Conservation (phyloP, 345 rosid genomes). For the thale cress (Arabidopsis thaliana) region DNA sequence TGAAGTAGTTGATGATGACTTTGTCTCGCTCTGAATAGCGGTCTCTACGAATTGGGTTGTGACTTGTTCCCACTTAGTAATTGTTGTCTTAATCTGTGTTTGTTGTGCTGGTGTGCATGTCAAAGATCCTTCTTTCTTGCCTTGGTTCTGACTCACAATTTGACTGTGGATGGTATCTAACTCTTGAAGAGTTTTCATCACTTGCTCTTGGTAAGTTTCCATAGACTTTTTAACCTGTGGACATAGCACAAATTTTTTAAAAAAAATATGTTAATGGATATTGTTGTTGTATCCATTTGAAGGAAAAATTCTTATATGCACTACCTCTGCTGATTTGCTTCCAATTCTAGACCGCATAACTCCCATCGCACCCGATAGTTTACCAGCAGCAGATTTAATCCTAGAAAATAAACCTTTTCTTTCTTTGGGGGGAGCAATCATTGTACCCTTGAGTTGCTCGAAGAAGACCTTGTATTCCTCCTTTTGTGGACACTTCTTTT, state of each 20-base stretch:
- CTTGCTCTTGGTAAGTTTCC: constrained; percentile 28
- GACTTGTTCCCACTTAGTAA: constrained; percentile 43
- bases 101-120: constrained; percentile 20
- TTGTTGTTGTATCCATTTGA: not conserved
- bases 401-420: constrained; percentile 7
- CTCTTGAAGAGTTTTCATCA: constrained; percentile 32
- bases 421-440: constrained; percentile 4
- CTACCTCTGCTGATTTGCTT: constrained; percentile 38
- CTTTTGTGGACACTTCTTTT: constrained; percentile 41
- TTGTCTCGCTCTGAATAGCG: constrained; percentile 21
- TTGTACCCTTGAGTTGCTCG: constrained; percentile 37
- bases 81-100: constrained; percentile 30
- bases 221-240: not conserved
- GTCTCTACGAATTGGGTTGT: constrained; percentile 44
- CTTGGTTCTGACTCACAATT: constrained; percentile 23
- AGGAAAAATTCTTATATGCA: not conserved
- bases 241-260: not conserved
- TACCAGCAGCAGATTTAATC: constrained; percentile 18
- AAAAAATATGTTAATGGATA: not conserved
- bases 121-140: constrained; percentile 20
- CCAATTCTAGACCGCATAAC: constrained; percentile 29
- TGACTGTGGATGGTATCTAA: constrained; percentile 29
- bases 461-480: constrained; percentile 40
- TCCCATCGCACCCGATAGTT: constrained; percentile 28
- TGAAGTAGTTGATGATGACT: not conserved